Evolutionary conservation across 768 basidiomycete species (phyloP), one percentile per base, ranked within the genome.

Genomic region (Imleria badia): DNA sequence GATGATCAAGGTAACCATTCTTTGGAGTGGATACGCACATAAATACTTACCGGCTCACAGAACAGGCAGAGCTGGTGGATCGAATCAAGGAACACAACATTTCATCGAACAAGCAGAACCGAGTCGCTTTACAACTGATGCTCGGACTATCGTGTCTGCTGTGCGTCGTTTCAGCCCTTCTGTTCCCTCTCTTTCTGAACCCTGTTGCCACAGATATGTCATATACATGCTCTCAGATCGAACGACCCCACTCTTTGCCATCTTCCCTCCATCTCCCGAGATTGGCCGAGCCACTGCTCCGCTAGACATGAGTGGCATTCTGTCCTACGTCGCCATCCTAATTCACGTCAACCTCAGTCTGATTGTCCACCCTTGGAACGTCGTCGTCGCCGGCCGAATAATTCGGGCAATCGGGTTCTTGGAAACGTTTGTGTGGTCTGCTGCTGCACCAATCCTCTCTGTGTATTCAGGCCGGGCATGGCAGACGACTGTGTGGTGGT

Each of bases 21-120:
- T 41, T 15, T 22, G 9, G n/a, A 11, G 34, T 31, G 17, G 34
- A 45, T 3, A 5, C n/a, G 15, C 22, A 22, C 20, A 2, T 10
- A 29, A 15, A 26, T 41, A 26, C 56, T 68, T 1, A 56, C 46
- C 46, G 5, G 10, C 41, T 23, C 41, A 3, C 60, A 87, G 86
- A 89, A 64, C 87, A 89, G 64, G 80, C 85, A 43, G 78, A 80
- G 42, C 38, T 85, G 13, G 76, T 89, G 45, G 69, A 78, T n/a
- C 60, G 51, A 6, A 68, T 89, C 36, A 79, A 76, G 44, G 61
- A 60, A n/a, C 70, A 75, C 42, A 81, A 81, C 51, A 67, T 72
- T 1, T 63, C 63, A 9, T 76, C 76, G 1, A 81, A 78, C 64
- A 59, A 64, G 52, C 74, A 71, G 42, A 78, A 79, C 36, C 66